These are phyloP conservation scores for Nakaseomyces sp. DNA, from an alignment of 1,139 yeast genomes.

Conservation along the genomic window DNA sequence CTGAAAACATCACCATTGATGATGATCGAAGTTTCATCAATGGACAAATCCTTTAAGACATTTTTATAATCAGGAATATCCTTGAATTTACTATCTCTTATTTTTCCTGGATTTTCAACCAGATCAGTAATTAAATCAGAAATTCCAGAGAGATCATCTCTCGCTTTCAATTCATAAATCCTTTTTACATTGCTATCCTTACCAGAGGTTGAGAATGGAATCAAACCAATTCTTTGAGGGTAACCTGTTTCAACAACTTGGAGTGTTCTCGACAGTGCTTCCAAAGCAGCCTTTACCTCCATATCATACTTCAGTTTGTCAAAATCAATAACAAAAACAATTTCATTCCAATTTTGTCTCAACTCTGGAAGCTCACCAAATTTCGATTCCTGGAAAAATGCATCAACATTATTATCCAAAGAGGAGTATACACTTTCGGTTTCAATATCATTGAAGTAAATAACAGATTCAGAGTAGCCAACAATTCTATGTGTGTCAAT, in stretches of 20 bases:
- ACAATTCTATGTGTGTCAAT: constrained; percentile 28
- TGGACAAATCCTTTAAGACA: constrained; percentile 38
- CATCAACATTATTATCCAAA: constrained; percentile 39
- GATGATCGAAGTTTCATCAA: constrained; percentile 46
- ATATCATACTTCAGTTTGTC: constrained; percentile 40
- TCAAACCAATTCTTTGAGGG: constrained; percentile 74
- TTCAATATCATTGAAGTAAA: constrained; percentile 74
- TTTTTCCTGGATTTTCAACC: constrained; percentile 1
- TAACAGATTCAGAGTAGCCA: constrained; percentile 36
- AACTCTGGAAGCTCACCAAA: constrained; percentile 62
- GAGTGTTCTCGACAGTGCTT: constrained; percentile 40
- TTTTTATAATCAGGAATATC: constrained; percentile 19
- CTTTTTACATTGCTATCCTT: constrained; percentile 28
- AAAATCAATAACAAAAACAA: constrained; percentile 64
- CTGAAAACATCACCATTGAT: constrained; percentile 63
- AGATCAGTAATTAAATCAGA: constrained; percentile 22
- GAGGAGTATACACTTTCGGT: constrained; percentile 46
- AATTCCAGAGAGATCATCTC: constrained; percentile 18
- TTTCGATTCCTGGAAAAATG: constrained; percentile 34
- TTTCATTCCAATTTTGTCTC: constrained; percentile 65
- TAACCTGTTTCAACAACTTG: constrained; percentile 47
- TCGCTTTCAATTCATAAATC: constrained; percentile 33
- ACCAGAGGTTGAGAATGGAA: constrained; percentile 42
- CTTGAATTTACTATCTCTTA: constrained; percentile 8
- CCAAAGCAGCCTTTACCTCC: constrained; percentile 38